Base-by-base conservation (phyloP, 371 early-diverging fungal species). In the Rhizopus arrhizus region DNA sequence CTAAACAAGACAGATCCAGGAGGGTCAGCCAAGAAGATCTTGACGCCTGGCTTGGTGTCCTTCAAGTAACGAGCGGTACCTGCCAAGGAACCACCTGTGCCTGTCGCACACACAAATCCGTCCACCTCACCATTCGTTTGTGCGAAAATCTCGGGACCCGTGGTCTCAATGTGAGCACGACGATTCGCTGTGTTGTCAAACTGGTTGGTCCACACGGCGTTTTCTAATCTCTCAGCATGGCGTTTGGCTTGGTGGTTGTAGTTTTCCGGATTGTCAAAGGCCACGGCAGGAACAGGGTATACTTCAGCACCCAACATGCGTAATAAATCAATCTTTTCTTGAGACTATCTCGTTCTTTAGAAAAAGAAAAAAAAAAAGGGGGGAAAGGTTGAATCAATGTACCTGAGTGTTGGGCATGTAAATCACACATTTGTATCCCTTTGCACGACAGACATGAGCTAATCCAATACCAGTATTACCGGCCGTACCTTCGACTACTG, bases 391-490 rank as follows among this genome's bases (percentile, higher is more conserved):
- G n/a, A 13, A 8, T 53, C 28, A 51, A 28, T 49, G 53, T 80
- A 82, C 86, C 76, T 96, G 97, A 58, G 95, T 97, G 76, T 97
- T 91, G 22, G 97, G 97, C 95, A 97, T 95, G 70, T 91, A 96
- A 63, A 96, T 95, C 11, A 96, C 95, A 68, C 95, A 94, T 66
- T 89, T 90, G 82, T 97, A 97, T 11, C 97, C 97, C 80, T 89
- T 91, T 63, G 95, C 91, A 60, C 94, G 84, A 69, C 97, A 97
- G 45, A 97, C 93, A 67, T 96, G 96, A 8, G 96, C 96, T 55
- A 96, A 82, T 3, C 97, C 97, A 66, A 97, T 97, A 53, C 97
- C 97, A 5, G 97, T 97, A 72, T 97, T 97, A 43, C 97, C 97
- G 0, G 96, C 95, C 10, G 97, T 97, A 29, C 96, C 96, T 64